A percentile compares a stretch with the other conserved stretches of the same genome.
Evolutionary conservation across 768 basidiomycete species (phyloP).

Genomic region (Collybiopsis confluens): DNA sequence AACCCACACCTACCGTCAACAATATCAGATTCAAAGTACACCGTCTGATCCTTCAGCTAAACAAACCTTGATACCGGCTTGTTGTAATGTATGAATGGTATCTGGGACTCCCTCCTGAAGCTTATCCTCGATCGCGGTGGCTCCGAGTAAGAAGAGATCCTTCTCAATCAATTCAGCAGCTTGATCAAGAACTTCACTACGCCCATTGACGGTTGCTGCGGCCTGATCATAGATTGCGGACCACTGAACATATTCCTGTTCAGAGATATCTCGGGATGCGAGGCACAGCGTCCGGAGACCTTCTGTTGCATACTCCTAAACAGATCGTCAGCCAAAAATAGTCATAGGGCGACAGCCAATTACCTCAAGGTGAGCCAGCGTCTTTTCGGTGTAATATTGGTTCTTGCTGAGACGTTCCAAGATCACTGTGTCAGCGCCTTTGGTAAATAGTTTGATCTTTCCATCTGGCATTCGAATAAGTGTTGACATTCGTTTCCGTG

Average conservation of each 20-base stretch:
- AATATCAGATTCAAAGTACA: background rate
- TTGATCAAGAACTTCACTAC: conserved; percentile 89
- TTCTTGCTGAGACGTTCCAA: conserved; percentile 85
- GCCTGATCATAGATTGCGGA: conserved; percentile 83
- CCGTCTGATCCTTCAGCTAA: background rate
- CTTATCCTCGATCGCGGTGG: conserved; percentile 98
- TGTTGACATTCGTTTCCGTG: conserved; percentile 97
- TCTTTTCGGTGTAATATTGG: conserved; percentile 82
- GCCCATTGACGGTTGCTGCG: conserved; percentile 91
- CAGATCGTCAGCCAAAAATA: conserved; percentile 6
- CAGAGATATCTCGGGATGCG: conserved; percentile 88
- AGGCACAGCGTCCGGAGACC: conserved; percentile 96
- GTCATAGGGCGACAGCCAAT: conserved; percentile 11
- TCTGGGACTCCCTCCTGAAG: conserved; percentile 98
- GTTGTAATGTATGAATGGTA: conserved; percentile 94
- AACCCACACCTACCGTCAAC: conserved; percentile 78
- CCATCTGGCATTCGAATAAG: conserved; percentile 84
- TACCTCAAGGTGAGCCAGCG: conserved; percentile 88
- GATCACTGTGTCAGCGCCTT: conserved; percentile 98
- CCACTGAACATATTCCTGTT: conserved; percentile 91
- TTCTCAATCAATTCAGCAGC: conserved; percentile 96
- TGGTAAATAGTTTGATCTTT: conserved; percentile 91
- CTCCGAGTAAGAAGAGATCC: conserved; percentile 88
- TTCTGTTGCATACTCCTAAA: conserved; percentile 92
- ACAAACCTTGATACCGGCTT: conserved; percentile 90